Conservation (phyloP, 139 green algal species). For the Coelastrella sp. region DNA sequence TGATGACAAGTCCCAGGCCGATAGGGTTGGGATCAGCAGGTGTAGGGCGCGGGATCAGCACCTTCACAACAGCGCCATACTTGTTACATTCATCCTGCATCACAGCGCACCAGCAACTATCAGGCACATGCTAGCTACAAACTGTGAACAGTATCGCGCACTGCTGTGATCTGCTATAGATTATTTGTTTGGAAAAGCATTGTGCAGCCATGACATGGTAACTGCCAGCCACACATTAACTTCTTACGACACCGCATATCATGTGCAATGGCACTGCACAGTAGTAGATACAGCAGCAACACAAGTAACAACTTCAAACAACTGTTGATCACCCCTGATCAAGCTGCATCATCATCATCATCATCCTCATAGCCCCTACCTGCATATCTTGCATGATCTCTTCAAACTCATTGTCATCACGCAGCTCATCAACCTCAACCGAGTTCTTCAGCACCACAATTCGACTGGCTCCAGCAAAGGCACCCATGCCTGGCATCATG, state of each 20-base stretch:
- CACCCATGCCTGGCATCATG: constrained; percentile 16
- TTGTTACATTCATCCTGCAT: constrained; percentile 64
- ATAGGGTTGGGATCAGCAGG: constrained; percentile 56
- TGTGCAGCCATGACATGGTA: no score
- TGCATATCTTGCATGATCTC: constrained; percentile 86
- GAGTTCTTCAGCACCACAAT: constrained; percentile 77
- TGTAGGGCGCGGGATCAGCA: constrained; percentile 81
- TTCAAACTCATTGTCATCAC: constrained; percentile 88
- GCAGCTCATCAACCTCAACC: constrained; percentile 89
- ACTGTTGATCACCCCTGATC: neutral
- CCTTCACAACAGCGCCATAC: constrained; percentile 59
- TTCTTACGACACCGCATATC: no score
- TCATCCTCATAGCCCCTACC: neutral
- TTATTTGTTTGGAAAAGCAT: no score
- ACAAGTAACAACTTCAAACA: no score
- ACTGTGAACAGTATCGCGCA: no score
- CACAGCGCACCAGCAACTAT: neutral
- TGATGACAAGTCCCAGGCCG: constrained; percentile 82
- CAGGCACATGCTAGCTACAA: no score
- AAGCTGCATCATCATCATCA: neutral
- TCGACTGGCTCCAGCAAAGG: constrained; percentile 52
- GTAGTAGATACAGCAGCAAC: neutral
- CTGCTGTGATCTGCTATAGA: no score
- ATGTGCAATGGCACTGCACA: neutral
- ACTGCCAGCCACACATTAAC: no score